Evolutionary conservation across 2,329 filamentous ascomycete genomes (phyloP), one percentile per base, ranked within the genome.

Genomic region (Colletotrichum spaethianum): DNA sequence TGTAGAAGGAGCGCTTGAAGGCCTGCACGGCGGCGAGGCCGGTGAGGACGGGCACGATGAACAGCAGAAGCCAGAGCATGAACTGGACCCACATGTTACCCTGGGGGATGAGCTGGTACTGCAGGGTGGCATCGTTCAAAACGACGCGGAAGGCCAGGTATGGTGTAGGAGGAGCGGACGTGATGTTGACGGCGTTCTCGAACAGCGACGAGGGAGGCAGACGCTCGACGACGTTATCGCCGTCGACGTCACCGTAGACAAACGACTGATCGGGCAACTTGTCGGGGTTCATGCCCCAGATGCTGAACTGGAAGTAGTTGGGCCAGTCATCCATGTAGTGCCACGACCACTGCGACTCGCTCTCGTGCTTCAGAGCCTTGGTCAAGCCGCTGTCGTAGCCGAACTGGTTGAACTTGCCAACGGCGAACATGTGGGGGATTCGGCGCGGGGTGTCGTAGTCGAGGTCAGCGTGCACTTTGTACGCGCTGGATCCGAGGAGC

Each of bases 281-380:
- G 78, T 92, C 86, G 0, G 87, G 86, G 75, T 92, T 90, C 78
- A 92, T 89, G 63, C 91, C 91, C 91, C 91, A 93, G 9, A 91
- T 84, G 75, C 92, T 93, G 73, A 92, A 81, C 76, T 92, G 90
- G 72, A 90, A 87, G 59, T 86, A 81, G 8, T 87, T 86, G 16
- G 91, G 91, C 87, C 89, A 93, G 76, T 93, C 91, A 2, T 86
- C 84, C 85, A 91, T 87, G 70, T 92, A 89, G 73, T 89, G 84
- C 75, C 87, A 89, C 20, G 84, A 81, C 91, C 91, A 93, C 8
- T 82, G 80, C 8, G 85, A 83, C 63, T 89, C 84, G 23, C 80
- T 79, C 7, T 81, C 81, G 61, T 89, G 84, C 26, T 82, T 77
- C 81, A 92, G 87, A 7, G 80, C 74, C 66, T 90, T 90, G 2